Conservation (phyloP, 1,139 yeast species). For the Debaryomyces coudertii region DNA sequence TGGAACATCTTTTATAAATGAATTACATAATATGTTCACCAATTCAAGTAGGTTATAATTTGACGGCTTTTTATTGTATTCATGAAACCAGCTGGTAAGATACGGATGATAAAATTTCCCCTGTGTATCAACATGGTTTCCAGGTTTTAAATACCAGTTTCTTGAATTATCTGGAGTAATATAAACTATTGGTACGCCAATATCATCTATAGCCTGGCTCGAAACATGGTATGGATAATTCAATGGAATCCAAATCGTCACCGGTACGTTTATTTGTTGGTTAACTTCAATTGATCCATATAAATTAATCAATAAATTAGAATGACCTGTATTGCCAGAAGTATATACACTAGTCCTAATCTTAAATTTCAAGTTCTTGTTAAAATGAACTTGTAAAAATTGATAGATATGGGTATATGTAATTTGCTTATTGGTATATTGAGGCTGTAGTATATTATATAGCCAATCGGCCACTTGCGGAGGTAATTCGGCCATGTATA, state of each 20-base stretch:
- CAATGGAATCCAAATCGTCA: conserved; percentile 78
- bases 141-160: conserved; percentile 52
- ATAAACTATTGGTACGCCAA: conserved; percentile 62
- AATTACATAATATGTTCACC: conserved; percentile 37
- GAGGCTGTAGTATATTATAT: conserved; percentile 49
- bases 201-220: conserved; percentile 15
- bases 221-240: conserved; percentile 53
- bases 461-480: conserved; percentile 47
- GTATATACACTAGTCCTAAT: conserved; percentile 77
- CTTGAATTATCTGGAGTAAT: conserved; percentile 52
- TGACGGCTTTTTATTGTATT: conserved; percentile 15
- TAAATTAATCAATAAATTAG: conserved; percentile 63
- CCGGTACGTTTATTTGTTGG: conserved; percentile 50
- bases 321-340: conserved; percentile 53
- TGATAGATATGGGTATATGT: conserved; percentile 66
- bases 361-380: conserved; percentile 41
- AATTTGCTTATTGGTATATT: conserved; percentile 53
- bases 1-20: conserved; percentile 46
- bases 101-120: conserved; percentile 77
- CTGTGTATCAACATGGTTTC: conserved; percentile 71
- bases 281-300: conserved; percentile 55
- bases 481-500: conserved; percentile 32
- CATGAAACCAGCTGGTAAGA: conserved; percentile 58
- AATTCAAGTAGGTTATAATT: conserved; percentile 43
- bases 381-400: conserved; percentile 52